Evolutionary conservation across 805 yeast species (phyloP).

Genomic region (Suhomyces sp.): DNA sequence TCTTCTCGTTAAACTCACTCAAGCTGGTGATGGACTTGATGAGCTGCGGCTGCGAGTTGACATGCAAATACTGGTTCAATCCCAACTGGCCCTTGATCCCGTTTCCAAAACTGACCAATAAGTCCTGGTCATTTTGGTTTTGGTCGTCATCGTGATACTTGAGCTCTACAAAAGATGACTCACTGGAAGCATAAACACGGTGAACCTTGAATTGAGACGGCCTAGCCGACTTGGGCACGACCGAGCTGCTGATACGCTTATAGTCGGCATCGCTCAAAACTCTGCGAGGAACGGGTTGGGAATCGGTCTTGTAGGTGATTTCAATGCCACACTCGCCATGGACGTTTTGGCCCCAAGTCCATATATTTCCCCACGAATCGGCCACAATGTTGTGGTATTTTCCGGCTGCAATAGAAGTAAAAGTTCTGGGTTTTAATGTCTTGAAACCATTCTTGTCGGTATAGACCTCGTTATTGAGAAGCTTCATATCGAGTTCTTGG

Average conservation of each 20-base stretch:
- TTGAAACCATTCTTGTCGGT: constrained; percentile 17
- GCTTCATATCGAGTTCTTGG: constrained; percentile 46
- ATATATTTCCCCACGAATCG: constrained; percentile 66
- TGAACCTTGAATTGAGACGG: constrained; percentile 45
- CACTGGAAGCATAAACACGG: constrained; percentile 68
- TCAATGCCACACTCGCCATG: constrained; percentile 83
- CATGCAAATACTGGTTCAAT: constrained; percentile 69
- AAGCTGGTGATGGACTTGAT: constrained; percentile 48
- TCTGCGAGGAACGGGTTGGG: constrained; percentile 66
- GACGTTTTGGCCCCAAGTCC: constrained; percentile 82
- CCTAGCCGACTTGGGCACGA: constrained; percentile 40
- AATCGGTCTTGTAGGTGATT: constrained; percentile 62
- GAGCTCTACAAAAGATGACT: constrained; percentile 41
- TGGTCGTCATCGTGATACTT: constrained; percentile 16
- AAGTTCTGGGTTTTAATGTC: constrained; percentile 38
- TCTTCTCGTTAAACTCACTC: constrained; percentile 53
- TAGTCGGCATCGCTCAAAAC: constrained; percentile 16
- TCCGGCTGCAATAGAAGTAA: constrained; percentile 69
- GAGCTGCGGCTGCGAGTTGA: constrained; percentile 63
- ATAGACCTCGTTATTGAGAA: constrained; percentile 51
- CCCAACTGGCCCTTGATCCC: constrained; percentile 89
- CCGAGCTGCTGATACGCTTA: constrained; percentile 14
- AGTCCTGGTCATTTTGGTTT: constrained; percentile 14
- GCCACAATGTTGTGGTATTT: constrained; percentile 65
- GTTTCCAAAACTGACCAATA: constrained; percentile 69